Percentiles rank a stretch among this genome's conserved stretches.
Conservation (phyloP, 768 basidiomycete genomes). For the Lyophyllum shimeji region DNA sequence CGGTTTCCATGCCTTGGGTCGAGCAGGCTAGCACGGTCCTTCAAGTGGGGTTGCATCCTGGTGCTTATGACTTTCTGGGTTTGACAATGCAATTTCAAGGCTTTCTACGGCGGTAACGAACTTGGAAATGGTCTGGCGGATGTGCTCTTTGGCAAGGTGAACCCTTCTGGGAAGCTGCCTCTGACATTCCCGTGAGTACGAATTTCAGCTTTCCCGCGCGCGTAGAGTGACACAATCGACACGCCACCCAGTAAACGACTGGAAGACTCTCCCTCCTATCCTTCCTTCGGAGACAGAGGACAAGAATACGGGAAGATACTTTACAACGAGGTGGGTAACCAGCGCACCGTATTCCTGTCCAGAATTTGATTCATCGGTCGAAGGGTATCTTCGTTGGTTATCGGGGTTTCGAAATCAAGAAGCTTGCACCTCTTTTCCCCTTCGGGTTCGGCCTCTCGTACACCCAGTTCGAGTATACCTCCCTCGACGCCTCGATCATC, state of each 20-base stretch:
- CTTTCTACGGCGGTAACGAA: slow-evolving; percentile 56
- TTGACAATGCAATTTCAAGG: slow-evolving; percentile 23
- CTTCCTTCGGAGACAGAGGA: slow-evolving; percentile 42
- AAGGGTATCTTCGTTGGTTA: slow-evolving; percentile 55
- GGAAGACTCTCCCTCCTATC: slow-evolving; percentile 51
- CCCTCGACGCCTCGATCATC: slow-evolving; percentile 33
- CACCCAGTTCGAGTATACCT: slow-evolving; percentile 53
- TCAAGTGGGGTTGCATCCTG: slow-evolving; percentile 29
- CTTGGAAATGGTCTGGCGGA: slow-evolving; percentile 58
- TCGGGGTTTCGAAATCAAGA: slow-evolving; percentile 46
- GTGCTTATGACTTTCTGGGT: not conserved
- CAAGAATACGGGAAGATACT: slow-evolving; percentile 43
- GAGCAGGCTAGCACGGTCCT: slow-evolving; percentile 34
- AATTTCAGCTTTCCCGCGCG: not conserved
- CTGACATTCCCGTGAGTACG: slow-evolving; percentile 49
- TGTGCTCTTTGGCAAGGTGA: slow-evolving; percentile 59
- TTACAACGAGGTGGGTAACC: slow-evolving; percentile 43
- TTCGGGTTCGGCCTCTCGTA: slow-evolving; percentile 65
- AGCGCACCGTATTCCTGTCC: not conserved
- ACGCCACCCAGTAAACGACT: slow-evolving; percentile 37
- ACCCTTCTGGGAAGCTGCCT: slow-evolving; percentile 58
- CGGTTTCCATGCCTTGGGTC: slow-evolving; percentile 59
- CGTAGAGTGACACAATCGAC: not conserved
- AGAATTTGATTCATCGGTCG: not conserved
- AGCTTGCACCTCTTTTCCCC: slow-evolving; percentile 46